These are phyloP conservation scores for Suillus spraguei DNA, from an alignment of 768 basidiomycete species.

Conservation along the genomic window DNA sequence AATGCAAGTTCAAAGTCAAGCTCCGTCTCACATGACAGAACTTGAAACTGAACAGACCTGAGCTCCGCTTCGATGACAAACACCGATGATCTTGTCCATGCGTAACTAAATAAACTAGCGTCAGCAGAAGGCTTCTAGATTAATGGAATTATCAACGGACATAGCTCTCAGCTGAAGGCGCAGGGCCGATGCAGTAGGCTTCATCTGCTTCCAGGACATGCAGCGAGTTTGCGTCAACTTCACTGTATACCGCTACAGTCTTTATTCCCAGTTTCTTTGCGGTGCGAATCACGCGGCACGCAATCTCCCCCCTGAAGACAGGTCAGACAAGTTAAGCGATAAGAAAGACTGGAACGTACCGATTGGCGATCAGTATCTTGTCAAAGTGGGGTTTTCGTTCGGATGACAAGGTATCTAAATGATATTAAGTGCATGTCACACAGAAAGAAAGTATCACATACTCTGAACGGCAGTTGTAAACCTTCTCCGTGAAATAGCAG, in stretches of 20 bases:
- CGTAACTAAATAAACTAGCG: slow-evolving; percentile 53
- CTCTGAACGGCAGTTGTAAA: slow-evolving; percentile 22
- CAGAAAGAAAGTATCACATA: slow-evolving; percentile 14
- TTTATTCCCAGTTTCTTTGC: slow-evolving; percentile 85
- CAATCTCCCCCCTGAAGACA: slow-evolving; percentile 82
- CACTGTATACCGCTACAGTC: slow-evolving; percentile 92
- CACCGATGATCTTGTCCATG: slow-evolving; percentile 86
- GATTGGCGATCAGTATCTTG: slow-evolving; percentile 91
- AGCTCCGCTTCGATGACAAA: slow-evolving; percentile 80
- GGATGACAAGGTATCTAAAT: slow-evolving; percentile 3
- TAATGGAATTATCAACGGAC: slow-evolving; percentile 46
- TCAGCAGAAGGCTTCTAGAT: neutral
- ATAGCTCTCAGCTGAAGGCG: slow-evolving; percentile 86
- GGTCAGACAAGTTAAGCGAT: slow-evolving; percentile 1
- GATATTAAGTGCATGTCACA: neutral
- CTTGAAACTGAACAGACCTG: slow-evolving; percentile 53
- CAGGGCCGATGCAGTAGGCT: slow-evolving; percentile 93
- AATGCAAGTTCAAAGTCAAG: slow-evolving; percentile 12
- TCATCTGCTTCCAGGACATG: slow-evolving; percentile 90
- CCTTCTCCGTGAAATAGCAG: slow-evolving; percentile 12
- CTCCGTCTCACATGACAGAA: neutral
- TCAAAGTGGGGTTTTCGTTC: slow-evolving; percentile 65
- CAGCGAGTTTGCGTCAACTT: slow-evolving; percentile 77
- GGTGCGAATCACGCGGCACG: slow-evolving; percentile 92
- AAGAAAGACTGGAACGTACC: slow-evolving; percentile 43